These are phyloP conservation scores for Rhododendron henanense DNA, from an alignment of 148 eudicot genomes.

Conservation along the genomic window DNA sequence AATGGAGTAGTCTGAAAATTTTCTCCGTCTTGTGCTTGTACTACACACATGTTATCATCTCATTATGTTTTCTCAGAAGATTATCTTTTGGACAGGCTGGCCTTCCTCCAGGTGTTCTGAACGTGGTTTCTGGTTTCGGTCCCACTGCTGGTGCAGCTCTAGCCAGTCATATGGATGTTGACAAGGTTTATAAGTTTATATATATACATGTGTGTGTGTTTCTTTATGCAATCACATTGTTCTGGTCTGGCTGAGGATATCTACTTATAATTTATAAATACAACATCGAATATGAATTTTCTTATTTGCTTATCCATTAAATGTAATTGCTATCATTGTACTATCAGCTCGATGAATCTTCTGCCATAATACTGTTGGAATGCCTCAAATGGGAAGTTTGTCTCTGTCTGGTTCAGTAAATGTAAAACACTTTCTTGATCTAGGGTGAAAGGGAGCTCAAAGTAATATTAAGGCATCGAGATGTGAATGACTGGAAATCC, in stretches of 20 bases:
- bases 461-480: not conserved
- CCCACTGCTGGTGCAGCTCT: slow-evolving; percentile 63
- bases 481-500: not conserved
- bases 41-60: not conserved
- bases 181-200: slow-evolving; percentile 34
- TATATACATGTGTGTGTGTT: not conserved
- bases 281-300: not conserved
- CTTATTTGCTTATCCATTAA: not conserved
- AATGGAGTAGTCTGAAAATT: not conserved
- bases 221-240: slow-evolving; percentile 5
- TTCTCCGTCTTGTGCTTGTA: not conserved
- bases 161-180: slow-evolving; percentile 60
- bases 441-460: not conserved
- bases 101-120: slow-evolving; percentile 58
- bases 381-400: not conserved
- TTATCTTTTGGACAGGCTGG: slow-evolving; percentile 42
- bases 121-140: slow-evolving; percentile 57
- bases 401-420: not conserved
- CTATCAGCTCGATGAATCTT: not conserved
- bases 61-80: not conserved
- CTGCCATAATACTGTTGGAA: not conserved
- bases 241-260: not conserved
- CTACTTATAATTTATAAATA: not conserved
- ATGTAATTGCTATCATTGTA: not conserved
- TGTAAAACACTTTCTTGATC: not conserved